Conservation (phyloP, 2,329 filamentous ascomycete genomes). For the Diaporthe sp. region DNA sequence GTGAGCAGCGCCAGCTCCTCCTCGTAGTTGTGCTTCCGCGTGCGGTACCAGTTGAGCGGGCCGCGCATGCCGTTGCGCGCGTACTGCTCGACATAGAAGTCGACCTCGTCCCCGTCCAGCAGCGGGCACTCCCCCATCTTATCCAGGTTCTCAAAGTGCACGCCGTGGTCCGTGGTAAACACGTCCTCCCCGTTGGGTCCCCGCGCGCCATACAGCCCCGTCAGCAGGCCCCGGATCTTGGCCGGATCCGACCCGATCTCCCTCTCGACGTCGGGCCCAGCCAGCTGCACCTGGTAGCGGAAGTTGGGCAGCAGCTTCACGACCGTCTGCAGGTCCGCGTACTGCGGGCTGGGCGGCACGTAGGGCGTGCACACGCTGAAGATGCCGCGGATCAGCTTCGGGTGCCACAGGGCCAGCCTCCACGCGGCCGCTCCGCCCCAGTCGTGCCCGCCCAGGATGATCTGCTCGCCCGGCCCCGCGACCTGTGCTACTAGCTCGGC, state of each 20-base stretch:
- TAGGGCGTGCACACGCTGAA: slow-evolving; percentile 89
- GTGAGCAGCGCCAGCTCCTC: slow-evolving; percentile 75
- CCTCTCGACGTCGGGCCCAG: slow-evolving; percentile 74
- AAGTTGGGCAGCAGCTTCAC: slow-evolving; percentile 73
- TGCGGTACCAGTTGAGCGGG: slow-evolving; percentile 91
- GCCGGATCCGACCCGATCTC: slow-evolving; percentile 65
- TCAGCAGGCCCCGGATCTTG: slow-evolving; percentile 78
- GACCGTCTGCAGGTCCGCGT: slow-evolving; percentile 69
- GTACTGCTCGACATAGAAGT: slow-evolving; percentile 83
- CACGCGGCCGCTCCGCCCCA: slow-evolving; percentile 86
- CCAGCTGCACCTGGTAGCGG: slow-evolving; percentile 86
- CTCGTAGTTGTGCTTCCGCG: slow-evolving; percentile 77
- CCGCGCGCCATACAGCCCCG: slow-evolving; percentile 76
- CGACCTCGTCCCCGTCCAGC: slow-evolving; percentile 76
- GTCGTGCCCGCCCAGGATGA: slow-evolving; percentile 91
- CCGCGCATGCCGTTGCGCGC: slow-evolving; percentile 80
- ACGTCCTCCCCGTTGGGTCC: slow-evolving; percentile 66
- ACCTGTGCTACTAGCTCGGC: slow-evolving; percentile 75
- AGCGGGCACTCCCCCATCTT: slow-evolving; percentile 69
- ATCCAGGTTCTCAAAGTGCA: slow-evolving; percentile 74
- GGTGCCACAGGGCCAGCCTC: slow-evolving; percentile 80
- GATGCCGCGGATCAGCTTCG: slow-evolving; percentile 77
- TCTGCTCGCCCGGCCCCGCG: slow-evolving; percentile 57
- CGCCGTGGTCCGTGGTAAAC: slow-evolving; percentile 72
- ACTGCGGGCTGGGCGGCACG: slow-evolving; percentile 64